Conservation (phyloP, 2,329 filamentous ascomycete species). For the Trichoderma oligosporum region DNA sequence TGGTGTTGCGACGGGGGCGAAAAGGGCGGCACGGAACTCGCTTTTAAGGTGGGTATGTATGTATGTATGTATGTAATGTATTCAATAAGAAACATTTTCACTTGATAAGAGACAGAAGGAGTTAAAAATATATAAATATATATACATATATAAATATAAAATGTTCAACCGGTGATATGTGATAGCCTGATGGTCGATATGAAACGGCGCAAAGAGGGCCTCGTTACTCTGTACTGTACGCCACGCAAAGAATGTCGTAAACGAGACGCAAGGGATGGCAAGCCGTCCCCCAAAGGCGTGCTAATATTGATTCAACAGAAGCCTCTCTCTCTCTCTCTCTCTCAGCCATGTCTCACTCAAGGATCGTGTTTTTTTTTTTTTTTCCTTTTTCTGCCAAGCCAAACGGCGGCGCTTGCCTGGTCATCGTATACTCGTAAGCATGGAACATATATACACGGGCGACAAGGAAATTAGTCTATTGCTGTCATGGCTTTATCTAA, state of each 20-base stretch:
- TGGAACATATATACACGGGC: no score
- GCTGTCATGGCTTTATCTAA: neutral
- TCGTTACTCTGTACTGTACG: neutral
- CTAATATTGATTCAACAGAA: neutral
- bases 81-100: no score
- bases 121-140: neutral
- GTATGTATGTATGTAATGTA: neutral
- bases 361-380: neutral
- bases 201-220: slow-evolving; percentile 4
- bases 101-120: neutral
- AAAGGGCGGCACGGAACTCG: slow-evolving; percentile 3
- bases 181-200: slow-evolving; percentile 7
- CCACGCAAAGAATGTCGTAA: no score
- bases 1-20: slow-evolving; percentile 16
- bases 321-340: neutral
- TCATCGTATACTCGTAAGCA: neutral
- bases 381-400: neutral
- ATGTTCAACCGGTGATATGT: slow-evolving; percentile 9
- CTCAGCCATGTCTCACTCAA: neutral
- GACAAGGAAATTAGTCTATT: neutral
- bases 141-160: neutral
- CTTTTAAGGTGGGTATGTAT: neutral
- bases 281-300: neutral
- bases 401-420: neutral
- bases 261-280: slow-evolving; percentile 3